Conservation (phyloP, 225 moss, liverwort and hornwort genomes). For the Takakia lepidozioides region DNA sequence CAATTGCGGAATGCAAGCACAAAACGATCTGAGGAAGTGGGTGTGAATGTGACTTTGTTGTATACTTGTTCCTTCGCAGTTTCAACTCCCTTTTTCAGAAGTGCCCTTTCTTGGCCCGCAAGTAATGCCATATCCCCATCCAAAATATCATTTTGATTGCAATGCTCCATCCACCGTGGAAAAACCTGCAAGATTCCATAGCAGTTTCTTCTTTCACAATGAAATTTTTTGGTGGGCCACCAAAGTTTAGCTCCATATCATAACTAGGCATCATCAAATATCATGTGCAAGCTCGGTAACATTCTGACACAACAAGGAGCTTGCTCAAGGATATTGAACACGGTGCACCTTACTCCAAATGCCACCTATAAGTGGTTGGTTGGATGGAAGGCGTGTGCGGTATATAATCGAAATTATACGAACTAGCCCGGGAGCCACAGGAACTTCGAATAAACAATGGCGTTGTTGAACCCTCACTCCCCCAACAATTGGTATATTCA, state of each 20-base stretch:
- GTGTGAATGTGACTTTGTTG: slow-evolving; percentile 79
- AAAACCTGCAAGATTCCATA: slow-evolving; percentile 18
- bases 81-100: slow-evolving; percentile 49
- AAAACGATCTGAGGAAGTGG: slow-evolving; percentile 84
- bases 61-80: slow-evolving; percentile 73
- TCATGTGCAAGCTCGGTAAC: too few species aligned
- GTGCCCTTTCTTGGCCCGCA: slow-evolving; percentile 81
- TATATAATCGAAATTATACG: slow-evolving; percentile 93
- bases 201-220: background rate
- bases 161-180: slow-evolving; percentile 89
- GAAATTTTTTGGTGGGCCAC: too few species aligned
- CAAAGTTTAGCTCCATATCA: too few species aligned
- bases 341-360: slow-evolving; percentile 81
- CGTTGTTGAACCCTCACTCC: slow-evolving; percentile 64
- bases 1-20: slow-evolving; percentile 84
- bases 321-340: too few species aligned
- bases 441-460: slow-evolving; percentile 92
- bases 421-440: slow-evolving; percentile 92
- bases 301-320: too few species aligned
- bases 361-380: slow-evolving; percentile 60
- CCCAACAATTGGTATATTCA: slow-evolving; percentile 73
- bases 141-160: slow-evolving; percentile 89
- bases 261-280: too few species aligned
- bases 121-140: slow-evolving; percentile 98
- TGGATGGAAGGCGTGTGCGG: slow-evolving; percentile 86